A percentile compares a stretch with the other conserved stretches of the same genome.
phyloP scores from a whole-genome alignment of 2,329 filamentous ascomycete species.

The Diaporthe humulicola region DNA sequence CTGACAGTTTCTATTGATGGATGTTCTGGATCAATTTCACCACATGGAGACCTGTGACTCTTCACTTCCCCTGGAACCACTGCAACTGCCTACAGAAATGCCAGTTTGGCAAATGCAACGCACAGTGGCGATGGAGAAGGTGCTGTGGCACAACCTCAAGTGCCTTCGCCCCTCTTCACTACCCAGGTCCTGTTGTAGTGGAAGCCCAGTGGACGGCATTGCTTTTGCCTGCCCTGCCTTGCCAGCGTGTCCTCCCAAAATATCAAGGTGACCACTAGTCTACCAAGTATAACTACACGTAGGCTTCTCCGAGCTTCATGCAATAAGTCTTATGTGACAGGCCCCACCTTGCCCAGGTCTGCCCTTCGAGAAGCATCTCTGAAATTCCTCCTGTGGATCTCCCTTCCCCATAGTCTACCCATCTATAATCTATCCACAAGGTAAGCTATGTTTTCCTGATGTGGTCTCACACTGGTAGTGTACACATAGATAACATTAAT shows the following conservation, averaged over 20 bases:
- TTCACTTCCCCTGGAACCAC: background rate
- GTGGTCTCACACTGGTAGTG: too few species aligned
- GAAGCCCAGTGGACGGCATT: background rate
- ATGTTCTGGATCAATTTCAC: background rate
- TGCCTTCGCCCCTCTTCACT: background rate
- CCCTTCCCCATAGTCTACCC: background rate
- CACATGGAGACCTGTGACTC: background rate
- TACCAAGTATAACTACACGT: background rate
- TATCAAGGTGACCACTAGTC: background rate
- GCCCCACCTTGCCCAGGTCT: conserved; percentile 6
- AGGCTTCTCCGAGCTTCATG: conserved; percentile 11
- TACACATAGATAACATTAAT: background rate
- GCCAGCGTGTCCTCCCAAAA: conserved; percentile 39
- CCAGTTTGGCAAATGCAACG: background rate
- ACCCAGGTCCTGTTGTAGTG: background rate
- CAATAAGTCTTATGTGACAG: conserved; percentile 24
- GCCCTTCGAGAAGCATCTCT: conserved; percentile 39
- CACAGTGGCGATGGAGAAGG: background rate
- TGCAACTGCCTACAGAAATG: too few species aligned
- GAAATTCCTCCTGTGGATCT: conserved; percentile 27
- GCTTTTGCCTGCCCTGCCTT: conserved; percentile 3
- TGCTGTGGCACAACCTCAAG: background rate
- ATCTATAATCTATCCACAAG: background rate
- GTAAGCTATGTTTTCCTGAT: background rate
- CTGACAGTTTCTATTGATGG: conserved; percentile 21